These are phyloP conservation scores for Rutstroemia sp. DNA, from an alignment of 2,329 filamentous ascomycete genomes.

Conservation along the genomic window DNA sequence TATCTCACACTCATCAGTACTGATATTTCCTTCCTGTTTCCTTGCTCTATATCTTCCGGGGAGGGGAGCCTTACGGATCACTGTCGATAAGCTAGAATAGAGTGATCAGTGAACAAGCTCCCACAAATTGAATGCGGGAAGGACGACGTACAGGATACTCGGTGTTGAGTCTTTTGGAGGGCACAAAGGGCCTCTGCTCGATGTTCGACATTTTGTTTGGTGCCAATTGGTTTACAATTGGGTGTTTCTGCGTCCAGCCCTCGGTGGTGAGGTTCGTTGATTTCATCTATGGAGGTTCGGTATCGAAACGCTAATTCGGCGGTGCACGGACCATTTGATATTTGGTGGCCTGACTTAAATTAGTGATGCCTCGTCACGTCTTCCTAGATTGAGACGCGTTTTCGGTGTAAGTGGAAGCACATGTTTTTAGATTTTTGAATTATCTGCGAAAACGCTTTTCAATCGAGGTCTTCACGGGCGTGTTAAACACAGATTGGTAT, in stretches of 20 bases:
- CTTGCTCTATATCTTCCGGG: not conserved
- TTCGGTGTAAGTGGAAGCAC: not conserved
- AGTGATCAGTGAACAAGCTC: constrained; percentile 23
- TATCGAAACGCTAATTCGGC: constrained; percentile 7
- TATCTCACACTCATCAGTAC: constrained; percentile 35
- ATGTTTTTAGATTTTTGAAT: not conserved
- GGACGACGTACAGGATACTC: constrained; percentile 72
- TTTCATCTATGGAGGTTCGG: constrained; percentile 10
- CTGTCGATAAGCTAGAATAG: constrained; percentile 85
- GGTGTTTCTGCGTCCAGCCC: not conserved
- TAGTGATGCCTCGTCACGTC: constrained; percentile 8
- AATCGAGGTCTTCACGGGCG: not conserved
- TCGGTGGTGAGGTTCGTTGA: not conserved
- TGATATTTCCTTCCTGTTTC: not conserved
- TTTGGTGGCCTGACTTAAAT: constrained; percentile 5
- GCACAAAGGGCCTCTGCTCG: constrained; percentile 46
- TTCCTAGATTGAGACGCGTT: constrained; percentile 5
- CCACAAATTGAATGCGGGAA: constrained; percentile 1
- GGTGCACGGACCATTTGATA: not conserved
- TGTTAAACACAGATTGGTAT: no score
- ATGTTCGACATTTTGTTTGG: constrained; percentile 30
- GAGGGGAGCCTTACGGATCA: constrained; percentile 68
- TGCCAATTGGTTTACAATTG: constrained; percentile 24
- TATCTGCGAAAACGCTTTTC: not conserved
- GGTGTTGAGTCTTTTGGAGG: constrained; percentile 71